Base-by-base conservation (phyloP, 2,329 filamentous ascomycete species). In the Colletotrichum gigasporum region DNA sequence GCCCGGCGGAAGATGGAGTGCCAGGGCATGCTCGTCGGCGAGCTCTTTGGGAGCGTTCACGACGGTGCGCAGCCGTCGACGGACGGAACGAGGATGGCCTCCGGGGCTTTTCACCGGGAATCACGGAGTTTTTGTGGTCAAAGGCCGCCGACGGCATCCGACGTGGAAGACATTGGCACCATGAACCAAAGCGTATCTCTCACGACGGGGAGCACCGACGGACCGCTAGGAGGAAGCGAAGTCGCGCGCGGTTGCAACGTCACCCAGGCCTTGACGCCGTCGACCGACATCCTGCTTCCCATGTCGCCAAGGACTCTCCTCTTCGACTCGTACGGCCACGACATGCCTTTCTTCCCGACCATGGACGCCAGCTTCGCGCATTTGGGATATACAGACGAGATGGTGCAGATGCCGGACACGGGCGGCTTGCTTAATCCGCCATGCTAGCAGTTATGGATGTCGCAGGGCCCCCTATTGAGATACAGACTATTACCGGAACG, bases 11-110 rank as follows among this genome's bases (percentile, higher is more conserved):
- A 68, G 6, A 71, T 72, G 66, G 71, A 73, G 24, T 60, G 57
- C 10, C 69, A 71, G 24, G 64, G 69, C 1, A 34, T 65, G 22
- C 64, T 71, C 3, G 69, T 74, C 4, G 69, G 68, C 10, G 67
- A 65, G 14, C 47, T 74, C 1, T 73, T 73, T 24, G 72, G 72
- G 5, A 69, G 63, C 9, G 58, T 74, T 7, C 67, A 72, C 11
- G 67, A 54, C 2, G 58, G 55, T 4, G 51, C 34, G 7, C 16
- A n/a, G 22, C 7, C 32, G 5, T 12, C 51, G n/a, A 10, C 11
- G n/a, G 51, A 56, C 5, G 32, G 44, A 2, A 18, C 16, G 0
- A 65, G 20, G 8, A 3, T 32, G 16, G 42, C 39, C 5, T 12
- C 50, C 1, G 3, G 24, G 6, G 5, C 24, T 3, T n/a, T 22